Evolutionary conservation across 2,329 filamentous ascomycete species (phyloP).

Genomic region (Fusarium sp.): DNA sequence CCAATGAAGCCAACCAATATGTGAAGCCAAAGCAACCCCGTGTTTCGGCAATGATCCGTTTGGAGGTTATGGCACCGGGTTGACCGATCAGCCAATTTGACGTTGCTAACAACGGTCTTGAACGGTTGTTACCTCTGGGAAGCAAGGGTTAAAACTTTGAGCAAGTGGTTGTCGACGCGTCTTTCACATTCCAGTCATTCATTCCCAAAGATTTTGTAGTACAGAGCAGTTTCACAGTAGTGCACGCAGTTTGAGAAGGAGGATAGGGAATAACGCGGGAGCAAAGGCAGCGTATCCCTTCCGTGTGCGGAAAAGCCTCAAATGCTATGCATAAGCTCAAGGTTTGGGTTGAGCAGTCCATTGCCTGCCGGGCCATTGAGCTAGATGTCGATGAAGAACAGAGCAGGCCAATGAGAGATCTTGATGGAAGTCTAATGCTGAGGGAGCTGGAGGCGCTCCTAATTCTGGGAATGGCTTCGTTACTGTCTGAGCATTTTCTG

Average conservation of each 20-base stretch:
- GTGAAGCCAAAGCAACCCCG: neutral
- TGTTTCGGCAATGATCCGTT: neutral
- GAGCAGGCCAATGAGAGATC: neutral
- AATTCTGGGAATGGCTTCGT: neutral
- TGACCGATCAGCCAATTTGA: neutral
- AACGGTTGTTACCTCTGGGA: accelerated
- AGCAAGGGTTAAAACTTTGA: no score
- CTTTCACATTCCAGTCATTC: neutral
- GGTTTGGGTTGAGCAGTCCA: neutral
- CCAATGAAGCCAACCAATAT: neutral
- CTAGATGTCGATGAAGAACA: neutral
- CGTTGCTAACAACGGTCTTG: neutral
- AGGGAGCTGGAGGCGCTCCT: no score
- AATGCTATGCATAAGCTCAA: neutral
- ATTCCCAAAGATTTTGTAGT: neutral
- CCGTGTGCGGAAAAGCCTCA: neutral
- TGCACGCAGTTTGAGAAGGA: neutral
- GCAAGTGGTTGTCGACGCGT: accelerated
- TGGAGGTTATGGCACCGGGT: neutral
- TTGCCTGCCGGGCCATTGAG: neutral
- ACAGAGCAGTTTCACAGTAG: neutral
- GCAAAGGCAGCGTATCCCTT: neutral
- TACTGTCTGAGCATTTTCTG: neutral
- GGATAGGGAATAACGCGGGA: neutral
- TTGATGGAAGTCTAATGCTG: accelerated